A percentile compares a stretch with the other conserved stretches of the same genome.
Evolutionary conservation across 257 asterid species (phyloP).

Genomic region (Solanum clarkiae): DNA sequence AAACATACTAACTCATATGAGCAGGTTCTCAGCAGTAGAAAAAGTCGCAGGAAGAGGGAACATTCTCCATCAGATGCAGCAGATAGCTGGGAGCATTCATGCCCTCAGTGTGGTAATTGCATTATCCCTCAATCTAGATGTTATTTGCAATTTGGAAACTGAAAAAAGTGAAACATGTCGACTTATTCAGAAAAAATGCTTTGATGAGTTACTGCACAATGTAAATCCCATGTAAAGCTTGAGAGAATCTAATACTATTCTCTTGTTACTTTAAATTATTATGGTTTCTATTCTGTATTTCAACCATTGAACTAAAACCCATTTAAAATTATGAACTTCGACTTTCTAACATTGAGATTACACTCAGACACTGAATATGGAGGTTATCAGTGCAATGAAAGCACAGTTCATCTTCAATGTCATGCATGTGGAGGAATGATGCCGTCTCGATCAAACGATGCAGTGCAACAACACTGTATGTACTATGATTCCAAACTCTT

Average conservation of each 20-base stretch:
- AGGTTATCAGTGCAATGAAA: constrained; percentile 64
- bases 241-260: not conserved
- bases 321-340: not conserved
- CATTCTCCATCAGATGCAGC: constrained; percentile 39
- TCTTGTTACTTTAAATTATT: not conserved
- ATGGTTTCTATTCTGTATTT: not conserved
- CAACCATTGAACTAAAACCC: not conserved
- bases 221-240: not conserved
- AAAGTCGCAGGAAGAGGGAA: constrained; percentile 48
- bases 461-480: constrained; percentile 75
- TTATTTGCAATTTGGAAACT: not conserved
- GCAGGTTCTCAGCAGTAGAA: constrained; percentile 53
- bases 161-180: not conserved
- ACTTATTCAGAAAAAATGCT: not conserved
- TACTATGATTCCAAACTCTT: not conserved
- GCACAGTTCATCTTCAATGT: constrained; percentile 86
- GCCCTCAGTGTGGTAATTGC: constrained; percentile 86
- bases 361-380: constrained; percentile 46
- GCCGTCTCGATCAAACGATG: constrained; percentile 62
- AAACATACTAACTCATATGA: constrained; percentile 1
- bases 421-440: constrained; percentile 90
- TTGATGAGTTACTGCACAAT: not conserved
- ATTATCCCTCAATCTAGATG: not conserved
- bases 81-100: constrained; percentile 31
- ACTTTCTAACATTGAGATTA: constrained; percentile 3